Base-by-base conservation (phyloP, 2,329 filamentous ascomycete species). In the Colletotrichum sp. region DNA sequence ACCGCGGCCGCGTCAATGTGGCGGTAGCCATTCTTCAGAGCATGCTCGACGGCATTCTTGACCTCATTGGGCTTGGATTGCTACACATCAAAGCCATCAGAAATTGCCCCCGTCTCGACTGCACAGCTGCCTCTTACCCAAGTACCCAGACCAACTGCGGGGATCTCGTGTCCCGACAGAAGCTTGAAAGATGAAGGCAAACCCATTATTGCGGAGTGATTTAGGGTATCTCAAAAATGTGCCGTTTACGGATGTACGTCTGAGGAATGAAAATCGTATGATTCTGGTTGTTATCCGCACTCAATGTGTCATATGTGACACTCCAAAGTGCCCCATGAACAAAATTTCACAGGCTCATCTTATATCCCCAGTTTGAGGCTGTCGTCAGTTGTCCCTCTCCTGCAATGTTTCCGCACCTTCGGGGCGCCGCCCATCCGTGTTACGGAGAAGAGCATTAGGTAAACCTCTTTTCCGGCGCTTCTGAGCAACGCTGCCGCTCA, bases 1-100 rank as follows among this genome's bases (percentile, higher is more conserved):
- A 91, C 91, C 73, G 92, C 87, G 64, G 92, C 91, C 76, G 90
- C 91, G 80, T 90, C 89, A 78, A 92, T 90, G 80, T 92, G 90
- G 67, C 90, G 87, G 82, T 93, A 93, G 63, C 91, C 91, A 60
- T 83, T 83, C 77, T 87, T 86, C 10, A 93, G 84, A 18, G 91
- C 91, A 68, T 85, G 85, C 81, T 92, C 90, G 75, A 94, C 92
- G 24, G 92, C 92, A 72, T 80, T 80, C 77, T 81, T 13, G 7
- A 79, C 79, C 59, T 80, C 75, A 15, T 77, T 91, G 85, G 81
- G 90, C 87, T 76, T 92, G 90, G 83, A 93, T 88, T 80, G 79
- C 79, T 78, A 32, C 10, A 15, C 13, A 1, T 5, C 61, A 16
- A 9, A 5, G 28, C 2, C 24, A 21, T 70, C 30, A 73, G 43